phyloP scores from a whole-genome alignment of 345 rosid genomes.

The Populus alba region DNA sequence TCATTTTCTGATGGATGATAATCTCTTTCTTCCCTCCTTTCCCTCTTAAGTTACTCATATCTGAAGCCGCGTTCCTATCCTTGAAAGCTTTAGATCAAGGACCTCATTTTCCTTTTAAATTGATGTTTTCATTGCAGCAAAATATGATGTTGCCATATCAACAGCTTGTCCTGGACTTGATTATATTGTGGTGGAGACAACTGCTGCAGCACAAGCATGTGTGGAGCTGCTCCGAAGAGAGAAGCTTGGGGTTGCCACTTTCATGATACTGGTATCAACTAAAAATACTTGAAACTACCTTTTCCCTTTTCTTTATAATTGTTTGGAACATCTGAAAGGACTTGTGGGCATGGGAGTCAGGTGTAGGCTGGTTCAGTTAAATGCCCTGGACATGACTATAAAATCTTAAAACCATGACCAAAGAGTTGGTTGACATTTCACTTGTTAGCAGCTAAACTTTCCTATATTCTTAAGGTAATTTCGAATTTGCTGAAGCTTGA shows the following conservation, averaged over 20 bases:
- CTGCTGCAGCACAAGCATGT: constrained; percentile 87
- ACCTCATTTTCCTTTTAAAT: not conserved
- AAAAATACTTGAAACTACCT: not conserved
- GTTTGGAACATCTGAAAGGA: not conserved
- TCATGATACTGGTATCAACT: constrained; percentile 84
- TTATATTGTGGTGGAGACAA: constrained; percentile 92
- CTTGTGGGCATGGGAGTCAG: not conserved
- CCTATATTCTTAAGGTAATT: not conserved
- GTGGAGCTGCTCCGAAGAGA: constrained; percentile 86
- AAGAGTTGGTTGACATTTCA: not conserved
- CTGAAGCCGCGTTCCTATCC: not conserved
- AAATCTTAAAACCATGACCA: not conserved
- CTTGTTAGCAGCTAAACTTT: not conserved
- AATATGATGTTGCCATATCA: constrained; percentile 91
- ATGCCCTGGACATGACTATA: not conserved
- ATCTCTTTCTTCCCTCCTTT: not conserved
- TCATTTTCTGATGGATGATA: not conserved
- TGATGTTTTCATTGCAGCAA: constrained; percentile 56
- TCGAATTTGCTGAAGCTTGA: not conserved
- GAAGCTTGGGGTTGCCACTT: constrained; percentile 89
- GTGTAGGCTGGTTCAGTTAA: not conserved
- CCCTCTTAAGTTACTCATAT: not conserved
- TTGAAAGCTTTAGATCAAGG: not conserved
- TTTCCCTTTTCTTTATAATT: not conserved
- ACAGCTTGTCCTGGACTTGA: constrained; percentile 96